Evolutionary conservation across 805 yeast genomes (phyloP).

Genomic region (Saturnispora galanensis): DNA sequence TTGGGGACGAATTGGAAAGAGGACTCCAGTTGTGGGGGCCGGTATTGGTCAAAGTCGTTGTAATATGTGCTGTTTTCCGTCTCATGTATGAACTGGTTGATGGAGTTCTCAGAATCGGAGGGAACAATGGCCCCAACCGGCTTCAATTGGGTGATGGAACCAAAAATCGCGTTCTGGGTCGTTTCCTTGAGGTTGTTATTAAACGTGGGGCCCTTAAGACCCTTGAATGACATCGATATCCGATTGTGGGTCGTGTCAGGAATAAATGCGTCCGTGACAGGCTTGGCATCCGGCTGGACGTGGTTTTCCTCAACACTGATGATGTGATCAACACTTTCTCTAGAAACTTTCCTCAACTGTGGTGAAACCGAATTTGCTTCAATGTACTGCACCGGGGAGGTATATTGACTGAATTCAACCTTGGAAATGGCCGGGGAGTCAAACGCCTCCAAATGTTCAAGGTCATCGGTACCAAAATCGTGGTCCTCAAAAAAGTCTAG

Average conservation of each 20-base stretch:
- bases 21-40: background rate
- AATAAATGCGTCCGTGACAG: slow-evolving; percentile 11
- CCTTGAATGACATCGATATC: slow-evolving; percentile 47
- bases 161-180: slow-evolving; percentile 23
- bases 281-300: background rate
- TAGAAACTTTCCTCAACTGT: slow-evolving; percentile 3
- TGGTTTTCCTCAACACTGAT: slow-evolving; percentile 10
- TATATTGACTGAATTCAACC: background rate
- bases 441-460: slow-evolving; percentile 1
- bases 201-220: slow-evolving; percentile 45
- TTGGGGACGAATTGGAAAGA: background rate
- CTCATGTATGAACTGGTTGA: slow-evolving; percentile 5
- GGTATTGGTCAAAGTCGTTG: background rate
- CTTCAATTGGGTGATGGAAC: slow-evolving; percentile 16
- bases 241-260: slow-evolving; percentile 7
- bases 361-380: background rate
- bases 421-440: slow-evolving; percentile 2
- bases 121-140: slow-evolving; percentile 10
- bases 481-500: slow-evolving; percentile 11
- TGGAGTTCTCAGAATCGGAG: slow-evolving; percentile 15
- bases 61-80: background rate
- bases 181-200: slow-evolving; percentile 24
- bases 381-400: background rate
- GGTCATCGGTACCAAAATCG: slow-evolving; percentile 3
- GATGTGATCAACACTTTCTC: slow-evolving; percentile 11